Conservation (phyloP, 2,329 filamentous ascomycete genomes). For the Penicillium janthinellum region DNA sequence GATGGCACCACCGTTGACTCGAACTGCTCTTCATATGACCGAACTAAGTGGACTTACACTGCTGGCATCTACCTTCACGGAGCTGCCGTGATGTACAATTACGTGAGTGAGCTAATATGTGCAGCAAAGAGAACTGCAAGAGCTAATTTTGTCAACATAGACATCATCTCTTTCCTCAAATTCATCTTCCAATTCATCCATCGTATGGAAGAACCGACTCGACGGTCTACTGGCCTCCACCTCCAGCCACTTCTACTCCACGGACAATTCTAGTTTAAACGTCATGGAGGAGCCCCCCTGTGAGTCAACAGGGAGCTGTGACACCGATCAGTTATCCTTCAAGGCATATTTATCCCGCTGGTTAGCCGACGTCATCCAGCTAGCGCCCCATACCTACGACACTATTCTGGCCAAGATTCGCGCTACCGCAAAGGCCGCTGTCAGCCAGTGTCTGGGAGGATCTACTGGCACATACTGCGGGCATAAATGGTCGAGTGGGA, state of each 20-base stretch:
- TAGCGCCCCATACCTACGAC: slow-evolving; percentile 59
- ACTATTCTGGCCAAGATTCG: slow-evolving; percentile 55
- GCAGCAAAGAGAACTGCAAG: neutral
- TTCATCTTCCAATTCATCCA: slow-evolving; percentile 38
- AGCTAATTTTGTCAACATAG: neutral
- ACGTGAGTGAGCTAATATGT: slow-evolving; percentile 21
- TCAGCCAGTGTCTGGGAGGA: slow-evolving; percentile 54
- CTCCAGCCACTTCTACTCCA: slow-evolving; percentile 51
- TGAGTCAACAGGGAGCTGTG: slow-evolving; percentile 57
- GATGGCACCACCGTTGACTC: slow-evolving; percentile 56
- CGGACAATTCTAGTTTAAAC: slow-evolving; percentile 58
- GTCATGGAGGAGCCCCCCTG: slow-evolving; percentile 64
- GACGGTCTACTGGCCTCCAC: slow-evolving; percentile 58
- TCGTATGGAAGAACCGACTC: slow-evolving; percentile 56
- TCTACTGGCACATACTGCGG: slow-evolving; percentile 44
- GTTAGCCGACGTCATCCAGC: slow-evolving; percentile 59
- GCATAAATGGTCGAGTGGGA: slow-evolving; percentile 42
- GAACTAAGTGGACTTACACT: slow-evolving; percentile 61
- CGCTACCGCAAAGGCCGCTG: slow-evolving; percentile 57
- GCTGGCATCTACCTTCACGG: slow-evolving; percentile 58
- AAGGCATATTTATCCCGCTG: slow-evolving; percentile 67
- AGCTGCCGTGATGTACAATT: slow-evolving; percentile 54
- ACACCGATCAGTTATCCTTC: slow-evolving; percentile 65
- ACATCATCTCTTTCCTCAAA: slow-evolving; percentile 57
- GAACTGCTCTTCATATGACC: slow-evolving; percentile 55